Conservation (phyloP, 495 filamentous ascomycete species). For the Penicillium flavigenum region DNA sequence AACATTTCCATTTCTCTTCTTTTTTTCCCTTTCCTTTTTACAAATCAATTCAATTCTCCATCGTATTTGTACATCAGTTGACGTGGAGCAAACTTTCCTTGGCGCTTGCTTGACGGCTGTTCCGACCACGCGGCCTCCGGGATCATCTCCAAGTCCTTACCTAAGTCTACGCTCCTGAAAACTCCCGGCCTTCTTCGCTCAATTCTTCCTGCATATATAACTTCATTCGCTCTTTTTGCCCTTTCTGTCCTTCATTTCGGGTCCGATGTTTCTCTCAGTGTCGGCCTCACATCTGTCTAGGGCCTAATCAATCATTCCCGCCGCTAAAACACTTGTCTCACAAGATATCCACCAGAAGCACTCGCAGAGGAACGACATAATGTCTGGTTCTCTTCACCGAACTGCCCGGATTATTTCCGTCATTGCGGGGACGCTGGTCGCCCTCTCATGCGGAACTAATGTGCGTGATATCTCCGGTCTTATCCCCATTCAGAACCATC, state of each 20-base stretch:
- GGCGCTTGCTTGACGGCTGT: background rate
- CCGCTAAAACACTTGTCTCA: constrained; percentile 13
- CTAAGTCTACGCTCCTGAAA: constrained; percentile 9
- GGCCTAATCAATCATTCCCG: constrained; percentile 11
- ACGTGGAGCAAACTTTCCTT: constrained; percentile 9
- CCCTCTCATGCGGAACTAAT: constrained; percentile 90
- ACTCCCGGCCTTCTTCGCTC: constrained; percentile 2
- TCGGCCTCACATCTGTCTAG: constrained; percentile 8
- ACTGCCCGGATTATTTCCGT: constrained; percentile 67
- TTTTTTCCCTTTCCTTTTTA: background rate
- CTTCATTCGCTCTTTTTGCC: constrained; percentile 10
- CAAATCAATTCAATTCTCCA: background rate
- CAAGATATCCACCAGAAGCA: background rate
- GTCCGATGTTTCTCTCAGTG: constrained; percentile 18
- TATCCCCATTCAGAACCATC: constrained; percentile 2
- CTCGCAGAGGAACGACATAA: constrained; percentile 14
- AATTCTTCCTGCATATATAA: constrained; percentile 6
- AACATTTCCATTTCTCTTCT: background rate
- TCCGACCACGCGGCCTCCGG: constrained; percentile 11
- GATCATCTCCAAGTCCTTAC: constrained; percentile 11
- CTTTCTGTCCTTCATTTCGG: constrained; percentile 9
- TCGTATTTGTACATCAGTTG: constrained; percentile 6
- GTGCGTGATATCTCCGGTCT: constrained; percentile 48
- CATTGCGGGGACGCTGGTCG: constrained; percentile 79
- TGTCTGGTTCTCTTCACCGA: constrained; percentile 31